Evolutionary conservation across 2,329 filamentous ascomycete species (phyloP), one percentile per base, ranked within the genome.

Genomic region (Drechmeria coniospora): DNA sequence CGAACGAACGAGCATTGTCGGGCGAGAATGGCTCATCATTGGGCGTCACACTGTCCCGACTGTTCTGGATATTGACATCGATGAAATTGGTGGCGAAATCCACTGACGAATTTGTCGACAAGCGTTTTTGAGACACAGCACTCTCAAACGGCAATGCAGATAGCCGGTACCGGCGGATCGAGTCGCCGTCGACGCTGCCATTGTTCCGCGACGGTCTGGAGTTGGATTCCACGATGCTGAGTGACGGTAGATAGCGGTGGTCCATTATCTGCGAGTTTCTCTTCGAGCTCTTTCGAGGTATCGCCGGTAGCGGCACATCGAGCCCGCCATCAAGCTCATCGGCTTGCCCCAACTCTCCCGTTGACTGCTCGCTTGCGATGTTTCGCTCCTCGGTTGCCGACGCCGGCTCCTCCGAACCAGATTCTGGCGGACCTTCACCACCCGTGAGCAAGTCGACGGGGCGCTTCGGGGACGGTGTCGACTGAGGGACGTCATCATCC

Each of bases 201-300:
- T n/a, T n/a, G n/a, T n/a, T n/a, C n/a, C n/a, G n/a, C n/a, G n/a
- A n/a, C n/a, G n/a, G n/a, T n/a, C n/a, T n/a, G n/a, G 41, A 32
- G 13, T 13, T 15, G 5, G 32, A 34, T 8, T 30, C 27, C 6
- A 32, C 32, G n/a, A 53, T 20, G 28, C 50, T 53, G 23, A 58
- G 44, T 14, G 56, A 54, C 7, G 53, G 46, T 14, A 49, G 38
- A 9, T 47, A 47, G 17, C 41, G 39, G 30, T 36, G 45, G 15
- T 53, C 42, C n/a, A 47, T 49, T 17, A 40, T 44, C 22, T 49
- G 54, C 2, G 68, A 71, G 32, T 64, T 53, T 33, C 76, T 65
- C 45, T 73, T 74, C 1, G 79, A 84, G 45, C 76, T 83, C 52
- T 77, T 82, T 17, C 79, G 65, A 3, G 80, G 79, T 18, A 84